A percentile compares a stretch with the other conserved stretches of the same genome.
Conservation (phyloP, 345 rosid genomes). For the Salix purpurea region DNA sequence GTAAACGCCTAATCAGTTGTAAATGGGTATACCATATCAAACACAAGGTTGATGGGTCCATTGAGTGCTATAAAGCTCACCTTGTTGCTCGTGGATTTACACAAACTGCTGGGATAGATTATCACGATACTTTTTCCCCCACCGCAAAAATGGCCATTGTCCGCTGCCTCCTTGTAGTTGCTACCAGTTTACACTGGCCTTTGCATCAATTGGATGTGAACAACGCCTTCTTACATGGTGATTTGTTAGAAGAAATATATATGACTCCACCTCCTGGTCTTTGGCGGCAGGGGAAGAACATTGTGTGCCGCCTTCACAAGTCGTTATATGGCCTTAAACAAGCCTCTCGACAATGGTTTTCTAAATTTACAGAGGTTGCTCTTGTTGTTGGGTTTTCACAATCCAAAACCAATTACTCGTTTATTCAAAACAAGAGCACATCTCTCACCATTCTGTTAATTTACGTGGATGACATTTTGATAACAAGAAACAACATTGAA, state of each 20-base stretch:
- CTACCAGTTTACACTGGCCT: too few relatives aligned
- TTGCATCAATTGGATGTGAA: too few relatives aligned
- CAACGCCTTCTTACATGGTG: too few relatives aligned
- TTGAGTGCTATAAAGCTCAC: background rate
- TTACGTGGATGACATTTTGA: too few relatives aligned
- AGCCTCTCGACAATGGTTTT: background rate
- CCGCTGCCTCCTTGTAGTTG: background rate
- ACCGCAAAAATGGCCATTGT: background rate
- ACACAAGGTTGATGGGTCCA: background rate
- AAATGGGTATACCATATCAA: background rate
- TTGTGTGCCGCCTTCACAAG: background rate
- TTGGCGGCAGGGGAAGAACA: too few relatives aligned
- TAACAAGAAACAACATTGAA: too few relatives aligned
- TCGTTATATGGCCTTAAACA: background rate
- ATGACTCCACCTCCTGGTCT: background rate
- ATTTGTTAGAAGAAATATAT: too few relatives aligned
- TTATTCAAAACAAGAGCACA: background rate
- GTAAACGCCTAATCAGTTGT: background rate
- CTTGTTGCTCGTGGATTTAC: too few relatives aligned
- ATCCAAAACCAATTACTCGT: background rate
- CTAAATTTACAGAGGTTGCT: background rate
- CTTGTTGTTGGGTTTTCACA: background rate
- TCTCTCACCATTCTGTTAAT: background rate
- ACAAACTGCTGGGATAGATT: too few relatives aligned
- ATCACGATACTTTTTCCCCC: background rate